phyloP scores from a whole-genome alignment of 768 basidiomycete genomes.

The Collybiopsis confluens region DNA sequence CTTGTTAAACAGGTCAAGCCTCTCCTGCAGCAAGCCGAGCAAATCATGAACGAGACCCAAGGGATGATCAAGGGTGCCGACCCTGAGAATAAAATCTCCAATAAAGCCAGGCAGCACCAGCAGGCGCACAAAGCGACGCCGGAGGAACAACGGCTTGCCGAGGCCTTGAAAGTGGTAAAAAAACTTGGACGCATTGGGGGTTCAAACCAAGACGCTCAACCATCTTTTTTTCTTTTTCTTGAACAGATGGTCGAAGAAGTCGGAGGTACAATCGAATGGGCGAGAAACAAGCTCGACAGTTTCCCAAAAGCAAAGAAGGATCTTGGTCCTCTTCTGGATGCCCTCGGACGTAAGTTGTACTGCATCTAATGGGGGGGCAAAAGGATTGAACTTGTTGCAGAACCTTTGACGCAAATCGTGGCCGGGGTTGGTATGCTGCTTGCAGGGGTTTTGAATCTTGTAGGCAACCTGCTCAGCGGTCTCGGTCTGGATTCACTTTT shows the following conservation, averaged over 20 bases:
- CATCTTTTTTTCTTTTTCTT: neutral
- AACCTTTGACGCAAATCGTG: conserved; percentile 34
- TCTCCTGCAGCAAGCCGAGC: conserved; percentile 32
- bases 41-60: conserved; percentile 33
- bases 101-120: conserved; percentile 29
- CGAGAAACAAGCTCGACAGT: conserved; percentile 28
- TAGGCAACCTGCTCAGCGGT: conserved; percentile 28
- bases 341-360: conserved; percentile 26
- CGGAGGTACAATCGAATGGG: conserved; percentile 34
- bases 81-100: conserved; percentile 29
- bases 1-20: conserved; percentile 32
- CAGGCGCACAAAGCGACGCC: conserved; percentile 32
- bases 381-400: too few species aligned
- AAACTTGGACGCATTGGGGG: too few species aligned
- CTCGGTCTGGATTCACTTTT: conserved; percentile 28
- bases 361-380: too few species aligned
- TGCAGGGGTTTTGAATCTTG: conserved; percentile 30
- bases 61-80: conserved; percentile 32
- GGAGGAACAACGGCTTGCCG: conserved; percentile 34
- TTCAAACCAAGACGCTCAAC: too few species aligned
- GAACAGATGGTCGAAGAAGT: conserved; percentile 30
- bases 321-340: conserved; percentile 32
- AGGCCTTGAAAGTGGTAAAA: conserved; percentile 31
- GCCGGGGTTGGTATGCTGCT: conserved; percentile 33
- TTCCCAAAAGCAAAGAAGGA: conserved; percentile 35